phyloP scores from a whole-genome alignment of 2,329 filamentous ascomycete species.

The Colletotrichum navitas region DNA sequence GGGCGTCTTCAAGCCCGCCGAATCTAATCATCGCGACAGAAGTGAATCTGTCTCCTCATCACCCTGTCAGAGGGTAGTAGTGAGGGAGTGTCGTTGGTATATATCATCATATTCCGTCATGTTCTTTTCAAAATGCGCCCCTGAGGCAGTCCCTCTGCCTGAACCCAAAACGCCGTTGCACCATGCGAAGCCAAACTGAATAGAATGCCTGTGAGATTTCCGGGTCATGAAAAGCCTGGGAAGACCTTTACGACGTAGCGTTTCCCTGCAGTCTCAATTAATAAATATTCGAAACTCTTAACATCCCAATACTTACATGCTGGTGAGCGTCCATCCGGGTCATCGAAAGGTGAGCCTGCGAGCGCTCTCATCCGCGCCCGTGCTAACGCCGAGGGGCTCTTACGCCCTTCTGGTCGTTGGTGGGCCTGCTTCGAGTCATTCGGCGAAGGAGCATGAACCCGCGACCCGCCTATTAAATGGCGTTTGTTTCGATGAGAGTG shows the following conservation, averaged over 20 bases:
- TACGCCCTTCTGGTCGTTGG: constrained; percentile 48
- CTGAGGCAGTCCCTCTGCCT: constrained; percentile 31
- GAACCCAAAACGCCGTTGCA: constrained; percentile 36
- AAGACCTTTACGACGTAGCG: constrained; percentile 59
- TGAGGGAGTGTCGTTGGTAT: constrained; percentile 28
- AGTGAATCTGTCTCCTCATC: constrained; percentile 21
- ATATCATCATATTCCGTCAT: constrained; percentile 20
- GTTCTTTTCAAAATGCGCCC: constrained; percentile 8
- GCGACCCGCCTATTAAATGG: constrained; percentile 26
- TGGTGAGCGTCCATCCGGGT: constrained; percentile 55
- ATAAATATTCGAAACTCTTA: not conserved
- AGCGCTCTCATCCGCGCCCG: constrained; percentile 59
- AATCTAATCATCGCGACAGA: constrained; percentile 25
- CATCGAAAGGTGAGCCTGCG: constrained; percentile 58
- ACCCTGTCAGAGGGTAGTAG: not conserved
- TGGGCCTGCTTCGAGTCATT: constrained; percentile 15
- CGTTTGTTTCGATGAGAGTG: constrained; percentile 31
- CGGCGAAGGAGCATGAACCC: constrained; percentile 29
- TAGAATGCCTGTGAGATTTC: constrained; percentile 18
- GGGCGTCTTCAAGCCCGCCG: constrained; percentile 16
- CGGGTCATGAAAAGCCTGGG: constrained; percentile 51
- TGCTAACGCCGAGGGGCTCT: constrained; percentile 59
- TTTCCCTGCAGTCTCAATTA: constrained; percentile 52
- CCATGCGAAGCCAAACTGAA: constrained; percentile 29
- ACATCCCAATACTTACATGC: constrained; percentile 52